These are phyloP conservation scores for Diaporthe capsici DNA, from an alignment of 2,329 filamentous ascomycete species.

Conservation along the genomic window DNA sequence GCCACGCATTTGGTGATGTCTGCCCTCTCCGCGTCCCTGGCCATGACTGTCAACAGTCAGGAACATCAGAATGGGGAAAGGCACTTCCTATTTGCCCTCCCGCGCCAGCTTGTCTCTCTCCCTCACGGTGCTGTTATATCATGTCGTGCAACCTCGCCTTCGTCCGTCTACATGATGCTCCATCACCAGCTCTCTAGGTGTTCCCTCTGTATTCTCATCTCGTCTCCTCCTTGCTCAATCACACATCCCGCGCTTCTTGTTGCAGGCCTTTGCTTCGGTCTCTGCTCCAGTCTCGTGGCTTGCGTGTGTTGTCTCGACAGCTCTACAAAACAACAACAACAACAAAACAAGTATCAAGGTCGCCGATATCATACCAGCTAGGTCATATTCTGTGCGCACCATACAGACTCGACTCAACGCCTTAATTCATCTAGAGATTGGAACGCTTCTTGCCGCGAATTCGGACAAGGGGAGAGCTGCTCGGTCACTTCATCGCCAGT, in stretches of 20 bases:
- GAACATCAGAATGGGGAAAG: constrained; percentile 1
- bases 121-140: neutral
- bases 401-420: neutral
- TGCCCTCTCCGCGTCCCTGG: neutral
- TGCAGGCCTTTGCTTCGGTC: constrained; percentile 32
- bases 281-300: constrained; percentile 12
- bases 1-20: neutral
- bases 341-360: neutral
- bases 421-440: neutral
- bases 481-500: neutral
- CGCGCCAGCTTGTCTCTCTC: neutral
- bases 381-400: neutral
- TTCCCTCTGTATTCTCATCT: neutral
- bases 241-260: neutral
- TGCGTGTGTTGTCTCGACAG: neutral
- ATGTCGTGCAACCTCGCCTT: constrained; percentile 12
- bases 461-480: neutral
- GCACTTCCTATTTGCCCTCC: neutral
- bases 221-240: neutral
- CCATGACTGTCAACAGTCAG: constrained; percentile 30
- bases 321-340: neutral
- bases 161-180: neutral
- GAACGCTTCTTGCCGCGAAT: neutral
- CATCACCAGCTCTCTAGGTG: constrained; percentile 4
- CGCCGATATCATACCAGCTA: neutral